Base-by-base conservation (phyloP, 805 yeast species). In the Saccharomycopsis guyanensis region DNA sequence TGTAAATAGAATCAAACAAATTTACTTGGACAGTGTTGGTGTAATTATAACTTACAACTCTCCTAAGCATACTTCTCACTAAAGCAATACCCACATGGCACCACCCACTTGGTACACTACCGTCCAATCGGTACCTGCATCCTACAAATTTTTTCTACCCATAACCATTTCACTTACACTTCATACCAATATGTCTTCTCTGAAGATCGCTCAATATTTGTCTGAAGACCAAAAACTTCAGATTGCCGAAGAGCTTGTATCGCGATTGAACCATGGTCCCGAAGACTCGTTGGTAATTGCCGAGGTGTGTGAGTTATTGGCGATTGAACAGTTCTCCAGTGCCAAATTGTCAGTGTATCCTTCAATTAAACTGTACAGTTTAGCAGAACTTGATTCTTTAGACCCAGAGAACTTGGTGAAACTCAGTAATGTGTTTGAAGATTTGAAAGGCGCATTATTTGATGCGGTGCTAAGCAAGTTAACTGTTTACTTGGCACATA, bases 321-420 rank as follows among this genome's bases (percentile, higher is more conserved):
- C 15, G 7, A 24, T 20, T 18, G 13, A 13, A 6, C 29, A 25
- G 10, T 50, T 50, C 25, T 22, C 22, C 2, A 16, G 23, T 1
- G 25, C 37, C n/a, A 39, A 35, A 29, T n/a, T 12, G 3, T 3
- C 10, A n/a, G 29, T 43, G 4, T 43, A 35, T 16, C 39, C 41
- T 4, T 13, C 35, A 15, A 16, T 50, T 7, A 24, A 46, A 22
- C 10, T 36, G n/a, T 50, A 46, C 29, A 46, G 53, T 40, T 35
- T 34, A 19, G 13, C 29, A 10, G 10, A 25, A 25, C 10, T 6
- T 3, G 32, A 44, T 6, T 22, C 13, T 3, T 13, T 27, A 16
- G 15, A 25, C 5, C n/a, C 44, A 18, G 43, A 40, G 3, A 24
- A 18, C 20, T 19, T 49, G 13, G 36, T 38, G n/a, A 18, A n/a